These are phyloP conservation scores for Takakia lepidozioides DNA, from an alignment of 225 moss, liverwort and hornwort genomes.

Conservation along the genomic window DNA sequence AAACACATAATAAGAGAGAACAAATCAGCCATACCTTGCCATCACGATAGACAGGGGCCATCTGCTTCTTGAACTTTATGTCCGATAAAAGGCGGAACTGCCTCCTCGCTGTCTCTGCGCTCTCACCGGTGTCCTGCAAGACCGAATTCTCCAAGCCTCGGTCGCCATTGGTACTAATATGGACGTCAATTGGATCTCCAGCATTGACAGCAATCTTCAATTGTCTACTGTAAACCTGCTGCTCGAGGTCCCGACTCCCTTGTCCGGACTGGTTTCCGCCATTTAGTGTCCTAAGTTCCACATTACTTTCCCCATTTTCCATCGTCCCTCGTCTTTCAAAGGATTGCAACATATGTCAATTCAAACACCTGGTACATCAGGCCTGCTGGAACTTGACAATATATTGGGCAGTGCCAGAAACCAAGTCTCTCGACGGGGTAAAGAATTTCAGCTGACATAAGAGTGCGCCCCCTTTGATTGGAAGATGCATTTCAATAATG, in stretches of 20 bases:
- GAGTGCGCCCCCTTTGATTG: too few relatives aligned
- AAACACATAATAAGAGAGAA: neutral
- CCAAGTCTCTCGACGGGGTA: too few relatives aligned
- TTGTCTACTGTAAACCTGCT: constrained; percentile 3
- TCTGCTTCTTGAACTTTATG: constrained; percentile 27
- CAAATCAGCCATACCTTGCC: constrained; percentile 22
- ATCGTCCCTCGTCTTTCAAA: constrained; percentile 9
- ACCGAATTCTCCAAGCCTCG: constrained; percentile 9
- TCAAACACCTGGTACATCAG: too few relatives aligned
- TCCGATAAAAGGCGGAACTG: constrained; percentile 42
- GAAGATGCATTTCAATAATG: too few relatives aligned
- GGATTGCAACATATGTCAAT: too few relatives aligned
- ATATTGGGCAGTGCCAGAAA: too few relatives aligned
- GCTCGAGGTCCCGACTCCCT: neutral
- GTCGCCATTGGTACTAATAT: constrained; percentile 6
- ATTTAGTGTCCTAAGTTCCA: constrained; percentile 18
- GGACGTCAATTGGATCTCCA: constrained; percentile 6
- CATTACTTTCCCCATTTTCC: constrained; percentile 17
- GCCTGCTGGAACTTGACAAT: too few relatives aligned
- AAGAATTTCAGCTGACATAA: too few relatives aligned
- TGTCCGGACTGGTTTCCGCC: neutral
- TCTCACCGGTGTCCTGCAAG: constrained; percentile 9
- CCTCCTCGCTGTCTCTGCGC: constrained; percentile 11
- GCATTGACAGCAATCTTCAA: neutral
- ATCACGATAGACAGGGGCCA: constrained; percentile 34